Base-by-base conservation (phyloP, 371 early-diverging fungal species). In the Lichtheimia corymbifera region DNA sequence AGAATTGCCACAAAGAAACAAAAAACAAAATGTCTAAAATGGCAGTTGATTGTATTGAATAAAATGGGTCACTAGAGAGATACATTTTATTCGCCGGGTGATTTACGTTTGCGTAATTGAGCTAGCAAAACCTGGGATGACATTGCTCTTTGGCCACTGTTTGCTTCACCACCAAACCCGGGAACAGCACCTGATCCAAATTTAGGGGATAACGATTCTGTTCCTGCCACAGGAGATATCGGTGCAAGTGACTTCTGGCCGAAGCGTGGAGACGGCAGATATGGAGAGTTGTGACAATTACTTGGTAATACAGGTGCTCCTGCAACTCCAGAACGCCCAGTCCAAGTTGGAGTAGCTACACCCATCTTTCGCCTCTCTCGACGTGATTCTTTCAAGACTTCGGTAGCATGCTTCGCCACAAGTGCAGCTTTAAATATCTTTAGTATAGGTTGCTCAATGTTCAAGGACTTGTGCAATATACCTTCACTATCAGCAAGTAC, bases 401-500 rank as follows among this genome's bases (percentile, higher is more conserved):
- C 80, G 49, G 83, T 76, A 2, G 88, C 87, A 43, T 73, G 61
- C 51, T 86, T 73, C 6, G 87, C 86, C 17, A 88, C 68, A 1
- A 77, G 57, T 2, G 80, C 71, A 18, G 84, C 84, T 82, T 71
- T 14, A 9, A 35, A 35, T 1, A 9, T 0, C 0, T 35, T 35
- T 35, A 35, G 11, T 9, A 35, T 9, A 35, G 15, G 17, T 15
- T 14, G 35, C 11, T 35, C 27, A 35, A 4, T 4, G 14, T 53
- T n/a, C 30, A 2, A 15, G 3, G 11, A 12, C 11, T 35, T 35
- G 0, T 27, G 5, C 35, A 9, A 24, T 27, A 28, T 68, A 61
- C 94, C 95, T 78, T 96, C 94, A 17, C 79, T 77, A 55, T 93
- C 90, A 9, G 93, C 80, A 40, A 85, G 75, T 1, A 88, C 60